Evolutionary conservation across 345 rosid species (phyloP).

Genomic region (Lagerstroemia speciosa): DNA sequence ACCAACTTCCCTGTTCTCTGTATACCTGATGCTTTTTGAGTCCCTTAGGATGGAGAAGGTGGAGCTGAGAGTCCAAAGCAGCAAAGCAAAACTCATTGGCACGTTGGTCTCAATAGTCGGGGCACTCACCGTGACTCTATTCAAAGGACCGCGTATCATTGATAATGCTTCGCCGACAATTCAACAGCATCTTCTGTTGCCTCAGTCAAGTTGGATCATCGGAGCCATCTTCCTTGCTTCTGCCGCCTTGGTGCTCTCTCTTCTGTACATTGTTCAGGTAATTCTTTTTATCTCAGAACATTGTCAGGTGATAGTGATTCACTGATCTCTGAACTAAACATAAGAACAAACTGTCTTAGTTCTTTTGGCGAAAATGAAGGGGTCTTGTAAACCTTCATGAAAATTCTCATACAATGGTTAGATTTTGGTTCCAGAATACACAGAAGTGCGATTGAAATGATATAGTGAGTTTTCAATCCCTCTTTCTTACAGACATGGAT

Average conservation of each 20-base stretch:
- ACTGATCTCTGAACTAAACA: neutral
- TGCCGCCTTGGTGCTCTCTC: slow-evolving; percentile 4
- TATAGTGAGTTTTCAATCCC: neutral
- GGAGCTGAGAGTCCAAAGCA: slow-evolving; percentile 10
- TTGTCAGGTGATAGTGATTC: no score
- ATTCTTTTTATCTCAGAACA: neutral
- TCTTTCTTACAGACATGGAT: slow-evolving; percentile 7
- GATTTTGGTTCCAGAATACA: no score
- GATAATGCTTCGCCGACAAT: neutral
- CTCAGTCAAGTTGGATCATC: slow-evolving; percentile 4
- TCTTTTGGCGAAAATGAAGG: no score
- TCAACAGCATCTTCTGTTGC: neutral
- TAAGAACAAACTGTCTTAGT: no score
- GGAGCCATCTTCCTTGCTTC: slow-evolving; percentile 14
- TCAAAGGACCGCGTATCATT: slow-evolving; percentile 13
- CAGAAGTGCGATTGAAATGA: neutral
- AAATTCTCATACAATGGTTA: no score
- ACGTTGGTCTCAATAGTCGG: slow-evolving; percentile 12
- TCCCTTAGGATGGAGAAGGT: slow-evolving; percentile 15
- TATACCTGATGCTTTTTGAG: neutral
- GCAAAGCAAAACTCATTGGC: slow-evolving; percentile 15
- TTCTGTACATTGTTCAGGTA: slow-evolving; percentile 16
- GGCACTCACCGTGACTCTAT: slow-evolving; percentile 11
- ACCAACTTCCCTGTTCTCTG: neutral
- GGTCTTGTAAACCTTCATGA: no score